These are phyloP conservation scores for Rhodotorula diobovata DNA, from an alignment of 768 basidiomycete genomes.

Conservation along the genomic window DNA sequence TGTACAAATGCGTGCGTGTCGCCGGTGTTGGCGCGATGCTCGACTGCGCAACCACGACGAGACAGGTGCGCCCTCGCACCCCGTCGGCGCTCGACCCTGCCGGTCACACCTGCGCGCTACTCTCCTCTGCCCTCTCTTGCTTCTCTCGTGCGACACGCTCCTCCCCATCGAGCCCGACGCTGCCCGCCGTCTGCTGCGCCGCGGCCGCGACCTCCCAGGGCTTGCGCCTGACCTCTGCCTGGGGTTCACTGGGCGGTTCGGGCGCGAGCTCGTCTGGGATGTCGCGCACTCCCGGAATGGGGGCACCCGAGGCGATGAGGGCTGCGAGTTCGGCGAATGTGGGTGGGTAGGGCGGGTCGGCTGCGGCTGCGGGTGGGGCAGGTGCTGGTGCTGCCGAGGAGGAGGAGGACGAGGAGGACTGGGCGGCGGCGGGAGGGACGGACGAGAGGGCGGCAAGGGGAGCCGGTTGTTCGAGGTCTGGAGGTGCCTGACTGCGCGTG, in stretches of 20 bases:
- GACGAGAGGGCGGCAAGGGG: not conserved
- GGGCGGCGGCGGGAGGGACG: not conserved
- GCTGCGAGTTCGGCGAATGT: slow-evolving; percentile 41
- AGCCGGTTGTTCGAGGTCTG: not conserved
- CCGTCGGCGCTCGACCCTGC: too few species aligned
- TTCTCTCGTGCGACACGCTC: not conserved
- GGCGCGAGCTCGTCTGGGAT: slow-evolving; percentile 39
- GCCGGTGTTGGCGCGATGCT: too few species aligned
- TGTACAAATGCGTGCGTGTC: too few species aligned
- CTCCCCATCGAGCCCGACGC: not conserved
- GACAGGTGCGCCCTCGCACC: too few species aligned
- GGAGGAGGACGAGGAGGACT: too few species aligned
- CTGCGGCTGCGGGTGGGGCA: not conserved
- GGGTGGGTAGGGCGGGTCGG: slow-evolving; percentile 39
- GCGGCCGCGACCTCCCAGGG: slow-evolving; percentile 38
- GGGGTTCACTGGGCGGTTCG: slow-evolving; percentile 15
- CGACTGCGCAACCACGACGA: too few species aligned
- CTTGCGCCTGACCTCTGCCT: slow-evolving; percentile 16
- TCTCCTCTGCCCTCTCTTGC: not conserved
- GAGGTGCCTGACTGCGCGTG: not conserved
- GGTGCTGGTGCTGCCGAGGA: slow-evolving; percentile 5
- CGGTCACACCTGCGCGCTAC: not conserved
- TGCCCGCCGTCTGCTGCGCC: not conserved
- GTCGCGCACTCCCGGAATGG: slow-evolving; percentile 40
- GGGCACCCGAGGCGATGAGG: slow-evolving; percentile 37